Percentiles rank a stretch among this genome's conserved stretches.
Conservation (phyloP, 2,329 filamentous ascomycete genomes). For the Dactylellina haptotyla region DNA sequence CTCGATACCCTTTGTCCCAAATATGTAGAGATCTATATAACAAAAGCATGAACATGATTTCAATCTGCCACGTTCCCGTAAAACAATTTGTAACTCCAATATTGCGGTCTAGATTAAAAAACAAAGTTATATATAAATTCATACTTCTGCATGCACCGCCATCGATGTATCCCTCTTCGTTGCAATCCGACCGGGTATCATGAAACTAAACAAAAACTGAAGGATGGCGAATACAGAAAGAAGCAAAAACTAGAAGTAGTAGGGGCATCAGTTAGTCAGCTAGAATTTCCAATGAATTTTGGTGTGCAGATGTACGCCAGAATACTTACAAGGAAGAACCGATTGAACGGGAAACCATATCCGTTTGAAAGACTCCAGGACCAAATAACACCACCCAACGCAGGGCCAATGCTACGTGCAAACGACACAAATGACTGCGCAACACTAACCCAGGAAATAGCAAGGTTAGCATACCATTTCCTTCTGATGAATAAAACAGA, state of each 20-base stretch:
- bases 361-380: constrained; percentile 36
- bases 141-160: too few relatives aligned
- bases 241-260: constrained; percentile 9
- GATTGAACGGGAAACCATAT: constrained; percentile 17
- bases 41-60: too few relatives aligned
- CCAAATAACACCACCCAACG: constrained; percentile 19
- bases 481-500: background rate
- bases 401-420: constrained; percentile 17
- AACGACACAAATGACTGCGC: constrained; percentile 27
- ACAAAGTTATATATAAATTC: too few relatives aligned
- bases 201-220: constrained; percentile 9
- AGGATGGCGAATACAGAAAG: constrained; percentile 16
- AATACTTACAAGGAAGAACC: constrained; percentile 18
- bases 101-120: too few relatives aligned
- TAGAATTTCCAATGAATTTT: background rate
- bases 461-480: background rate
- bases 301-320: background rate
- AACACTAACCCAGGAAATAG: background rate
- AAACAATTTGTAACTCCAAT: too few relatives aligned
- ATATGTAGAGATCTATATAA: too few relatives aligned
- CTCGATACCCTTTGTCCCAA: too few relatives aligned
- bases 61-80: too few relatives aligned
- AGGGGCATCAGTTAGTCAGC: background rate
- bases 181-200: constrained; percentile 13
- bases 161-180: constrained; percentile 13